These are phyloP conservation scores for Vanrija sp. DNA, from an alignment of 1,284 basidiomycete species.

Conservation along the genomic window DNA sequence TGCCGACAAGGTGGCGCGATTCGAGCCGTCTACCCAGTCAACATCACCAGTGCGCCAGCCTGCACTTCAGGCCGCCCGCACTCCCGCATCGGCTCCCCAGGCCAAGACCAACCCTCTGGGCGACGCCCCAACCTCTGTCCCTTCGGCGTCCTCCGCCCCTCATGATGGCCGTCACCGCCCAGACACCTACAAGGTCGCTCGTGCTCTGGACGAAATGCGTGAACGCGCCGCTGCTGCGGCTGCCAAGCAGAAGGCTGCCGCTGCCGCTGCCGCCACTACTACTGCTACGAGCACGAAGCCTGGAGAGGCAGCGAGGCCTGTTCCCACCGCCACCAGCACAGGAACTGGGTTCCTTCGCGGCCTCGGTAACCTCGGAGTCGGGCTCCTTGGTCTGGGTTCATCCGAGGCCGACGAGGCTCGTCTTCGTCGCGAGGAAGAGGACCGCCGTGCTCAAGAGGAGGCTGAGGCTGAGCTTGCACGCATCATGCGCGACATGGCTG, in stretches of 20 bases:
- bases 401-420: conserved; percentile 24
- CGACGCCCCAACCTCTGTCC: too few relatives aligned
- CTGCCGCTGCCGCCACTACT: background rate
- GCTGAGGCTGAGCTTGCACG: conserved; percentile 30
- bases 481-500: conserved; percentile 19
- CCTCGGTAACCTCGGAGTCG: conserved; percentile 28
- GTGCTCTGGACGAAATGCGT: conserved; percentile 39
- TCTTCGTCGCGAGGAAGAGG: conserved; percentile 23
- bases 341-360: conserved; percentile 40
- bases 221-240: conserved; percentile 35
- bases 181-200: conserved; percentile 35
- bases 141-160: conserved; percentile 2
- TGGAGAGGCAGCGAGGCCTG: too few relatives aligned
- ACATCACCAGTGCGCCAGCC: conserved; percentile 9
- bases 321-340: conserved; percentile 17
- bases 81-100: conserved; percentile 3
- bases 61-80: conserved; percentile 6
- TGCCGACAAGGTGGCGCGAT: conserved; percentile 34
- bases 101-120: too few relatives aligned
- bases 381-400: conserved; percentile 24
- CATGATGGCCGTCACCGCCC: conserved; percentile 9
- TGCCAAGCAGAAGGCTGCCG: conserved; percentile 21
- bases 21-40: conserved; percentile 17
- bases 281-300: background rate
- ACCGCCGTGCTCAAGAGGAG: conserved; percentile 23